Evolutionary conservation across 495 filamentous ascomycete genomes (phyloP).

Genomic region (Hypoxylon trugodes): DNA sequence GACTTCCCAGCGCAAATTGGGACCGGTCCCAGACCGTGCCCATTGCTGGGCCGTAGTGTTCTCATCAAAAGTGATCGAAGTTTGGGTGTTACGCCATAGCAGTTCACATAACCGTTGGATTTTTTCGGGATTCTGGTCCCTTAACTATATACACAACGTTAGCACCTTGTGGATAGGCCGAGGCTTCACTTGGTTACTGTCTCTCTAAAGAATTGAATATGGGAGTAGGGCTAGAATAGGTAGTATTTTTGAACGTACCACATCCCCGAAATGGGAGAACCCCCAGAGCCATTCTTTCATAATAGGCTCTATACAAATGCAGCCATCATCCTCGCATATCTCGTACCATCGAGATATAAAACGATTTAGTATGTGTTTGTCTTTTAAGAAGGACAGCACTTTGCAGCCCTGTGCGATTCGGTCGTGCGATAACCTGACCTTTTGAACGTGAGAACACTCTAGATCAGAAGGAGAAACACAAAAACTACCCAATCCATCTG

Average conservation of each 20-base stretch:
- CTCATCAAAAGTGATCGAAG: slow-evolving; percentile 32
- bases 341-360: slow-evolving; percentile 43
- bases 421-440: slow-evolving; percentile 40
- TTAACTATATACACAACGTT: slow-evolving; percentile 17
- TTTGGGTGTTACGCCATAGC: slow-evolving; percentile 44
- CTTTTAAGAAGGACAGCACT: slow-evolving; percentile 41
- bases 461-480: slow-evolving; percentile 25
- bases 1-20: slow-evolving; percentile 46
- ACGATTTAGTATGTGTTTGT: slow-evolving; percentile 33
- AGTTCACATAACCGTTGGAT: slow-evolving; percentile 39
- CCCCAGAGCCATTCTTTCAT: slow-evolving; percentile 47
- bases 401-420: slow-evolving; percentile 41
- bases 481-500: slow-evolving; percentile 38
- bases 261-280: slow-evolving; percentile 34
- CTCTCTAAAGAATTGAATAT: not conserved
- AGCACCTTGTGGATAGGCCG: not conserved
- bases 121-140: slow-evolving; percentile 44
- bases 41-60: slow-evolving; percentile 37
- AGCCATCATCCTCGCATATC: slow-evolving; percentile 40
- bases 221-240: not conserved
- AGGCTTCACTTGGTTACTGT: too few relatives aligned
- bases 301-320: slow-evolving; percentile 43
- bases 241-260: slow-evolving; percentile 21
- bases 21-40: slow-evolving; percentile 40
- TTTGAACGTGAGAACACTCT: slow-evolving; percentile 26